These are phyloP conservation scores for Anisodus tanguticus DNA, from an alignment of 257 asterid genomes.

Conservation along the genomic window DNA sequence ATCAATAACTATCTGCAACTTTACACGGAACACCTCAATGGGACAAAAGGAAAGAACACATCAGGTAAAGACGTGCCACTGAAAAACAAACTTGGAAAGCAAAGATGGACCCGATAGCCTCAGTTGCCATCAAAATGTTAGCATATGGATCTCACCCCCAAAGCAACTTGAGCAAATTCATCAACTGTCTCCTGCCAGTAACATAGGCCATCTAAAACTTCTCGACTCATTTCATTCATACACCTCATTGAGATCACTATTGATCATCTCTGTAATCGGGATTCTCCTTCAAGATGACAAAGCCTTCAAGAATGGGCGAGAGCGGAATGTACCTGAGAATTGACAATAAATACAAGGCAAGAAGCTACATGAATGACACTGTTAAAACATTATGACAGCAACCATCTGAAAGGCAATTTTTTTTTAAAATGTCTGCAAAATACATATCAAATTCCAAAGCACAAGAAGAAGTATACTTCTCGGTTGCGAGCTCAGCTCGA, in stretches of 20 bases:
- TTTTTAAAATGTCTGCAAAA: background rate
- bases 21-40: background rate
- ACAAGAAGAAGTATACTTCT: slow-evolving; percentile 52
- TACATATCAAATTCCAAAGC: background rate
- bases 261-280: slow-evolving; percentile 80
- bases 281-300: slow-evolving; percentile 86
- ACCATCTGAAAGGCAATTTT: background rate
- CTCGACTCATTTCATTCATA: background rate
- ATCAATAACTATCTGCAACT: slow-evolving; percentile 11
- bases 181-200: background rate
- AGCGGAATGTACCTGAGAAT: slow-evolving; percentile 76
- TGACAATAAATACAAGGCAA: background rate
- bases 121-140: background rate
- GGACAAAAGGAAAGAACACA: slow-evolving; percentile 4
- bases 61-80: background rate
- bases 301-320: slow-evolving; percentile 94
- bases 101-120: background rate
- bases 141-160: background rate
- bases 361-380: background rate
- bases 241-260: slow-evolving; percentile 14
- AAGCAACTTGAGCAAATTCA: background rate
- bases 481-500: slow-evolving; percentile 97
- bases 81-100: background rate
- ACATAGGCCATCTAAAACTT: background rate
- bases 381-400: background rate